phyloP scores from a whole-genome alignment of 2,329 filamentous ascomycete genomes.

The Rhinocladiella mackenziei region DNA sequence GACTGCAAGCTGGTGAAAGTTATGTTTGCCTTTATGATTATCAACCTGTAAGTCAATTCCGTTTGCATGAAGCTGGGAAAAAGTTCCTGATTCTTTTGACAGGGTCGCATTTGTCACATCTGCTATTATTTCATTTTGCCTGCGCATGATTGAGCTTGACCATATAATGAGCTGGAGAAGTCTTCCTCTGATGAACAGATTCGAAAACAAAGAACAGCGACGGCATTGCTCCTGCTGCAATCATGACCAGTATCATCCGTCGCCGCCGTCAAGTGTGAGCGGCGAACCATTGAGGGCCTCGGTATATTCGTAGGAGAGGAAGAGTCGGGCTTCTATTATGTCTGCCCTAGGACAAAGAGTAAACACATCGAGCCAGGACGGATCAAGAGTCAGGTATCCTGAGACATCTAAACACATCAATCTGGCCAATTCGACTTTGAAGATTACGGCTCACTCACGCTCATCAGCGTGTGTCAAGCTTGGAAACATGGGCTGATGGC shows the following conservation, averaged over 20 bases:
- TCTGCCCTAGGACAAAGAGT: too few relatives aligned
- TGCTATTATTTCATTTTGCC: constrained; percentile 3
- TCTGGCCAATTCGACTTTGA: too few relatives aligned
- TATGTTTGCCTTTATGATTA: constrained; percentile 24
- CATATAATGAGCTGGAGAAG: constrained; percentile 15
- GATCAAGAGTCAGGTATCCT: too few relatives aligned
- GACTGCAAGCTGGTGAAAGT: constrained; percentile 23
- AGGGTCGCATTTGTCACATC: constrained; percentile 12
- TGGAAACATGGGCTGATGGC: too few relatives aligned
- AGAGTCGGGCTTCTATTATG: too few relatives aligned
- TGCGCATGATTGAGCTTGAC: constrained; percentile 21
- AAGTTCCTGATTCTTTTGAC: not conserved
- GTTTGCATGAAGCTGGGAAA: not conserved
- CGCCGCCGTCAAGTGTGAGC: constrained; percentile 11
- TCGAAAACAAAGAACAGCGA: constrained; percentile 3
- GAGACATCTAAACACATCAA: too few relatives aligned
- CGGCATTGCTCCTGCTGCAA: constrained; percentile 21
- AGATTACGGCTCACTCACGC: too few relatives aligned
- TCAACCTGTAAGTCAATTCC: constrained; percentile 17
- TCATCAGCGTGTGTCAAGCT: too few relatives aligned
- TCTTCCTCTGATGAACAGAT: constrained; percentile 12
- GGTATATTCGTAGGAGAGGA: too few relatives aligned
- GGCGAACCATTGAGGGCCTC: constrained; percentile 1
- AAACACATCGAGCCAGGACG: too few relatives aligned
- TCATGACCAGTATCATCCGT: constrained; percentile 17